Percentiles rank a stretch among this genome's conserved stretches.
phyloP scores from a whole-genome alignment of 768 basidiomycete species.

The Suillus subalutaceus region DNA sequence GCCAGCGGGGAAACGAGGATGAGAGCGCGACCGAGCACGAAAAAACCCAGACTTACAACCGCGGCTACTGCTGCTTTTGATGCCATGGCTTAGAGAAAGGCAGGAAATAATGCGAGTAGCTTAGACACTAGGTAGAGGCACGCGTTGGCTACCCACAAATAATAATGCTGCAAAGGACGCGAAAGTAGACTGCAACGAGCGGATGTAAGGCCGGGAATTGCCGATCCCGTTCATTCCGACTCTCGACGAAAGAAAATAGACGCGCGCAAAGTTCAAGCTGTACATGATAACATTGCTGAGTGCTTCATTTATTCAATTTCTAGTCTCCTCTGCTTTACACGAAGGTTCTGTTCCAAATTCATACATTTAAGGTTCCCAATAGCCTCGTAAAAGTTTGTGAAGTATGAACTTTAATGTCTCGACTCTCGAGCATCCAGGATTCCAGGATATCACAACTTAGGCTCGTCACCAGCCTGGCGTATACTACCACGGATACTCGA shows the following conservation, averaged over 20 bases:
- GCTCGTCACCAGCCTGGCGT: too few relatives aligned
- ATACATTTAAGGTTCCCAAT: neutral
- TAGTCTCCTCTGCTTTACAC: neutral
- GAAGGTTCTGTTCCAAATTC: neutral
- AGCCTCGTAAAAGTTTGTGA: neutral
- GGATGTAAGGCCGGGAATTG: conserved; percentile 29
- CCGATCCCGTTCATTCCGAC: conserved; percentile 25
- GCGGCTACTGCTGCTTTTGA: conserved; percentile 72
- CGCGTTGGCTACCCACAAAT: conserved; percentile 2
- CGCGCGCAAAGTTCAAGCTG: too few relatives aligned
- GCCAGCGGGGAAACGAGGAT: conserved; percentile 19
- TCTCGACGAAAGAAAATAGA: conserved; percentile 12
- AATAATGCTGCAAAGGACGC: conserved; percentile 14
- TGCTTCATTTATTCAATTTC: neutral
- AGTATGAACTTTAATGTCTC: neutral
- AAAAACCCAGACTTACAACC: conserved; percentile 48
- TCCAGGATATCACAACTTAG: too few relatives aligned
- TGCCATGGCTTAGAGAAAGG: conserved; percentile 51
- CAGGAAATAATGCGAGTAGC: conserved; percentile 10
- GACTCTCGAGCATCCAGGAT: too few relatives aligned
- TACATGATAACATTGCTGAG: too few relatives aligned
- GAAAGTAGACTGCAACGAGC: conserved; percentile 17
- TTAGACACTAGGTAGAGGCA: conserved; percentile 1
- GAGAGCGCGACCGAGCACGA: neutral
- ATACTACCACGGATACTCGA: too few relatives aligned